Conservation (phyloP, 495 filamentous ascomycete genomes). For the Physcia stellaris region DNA sequence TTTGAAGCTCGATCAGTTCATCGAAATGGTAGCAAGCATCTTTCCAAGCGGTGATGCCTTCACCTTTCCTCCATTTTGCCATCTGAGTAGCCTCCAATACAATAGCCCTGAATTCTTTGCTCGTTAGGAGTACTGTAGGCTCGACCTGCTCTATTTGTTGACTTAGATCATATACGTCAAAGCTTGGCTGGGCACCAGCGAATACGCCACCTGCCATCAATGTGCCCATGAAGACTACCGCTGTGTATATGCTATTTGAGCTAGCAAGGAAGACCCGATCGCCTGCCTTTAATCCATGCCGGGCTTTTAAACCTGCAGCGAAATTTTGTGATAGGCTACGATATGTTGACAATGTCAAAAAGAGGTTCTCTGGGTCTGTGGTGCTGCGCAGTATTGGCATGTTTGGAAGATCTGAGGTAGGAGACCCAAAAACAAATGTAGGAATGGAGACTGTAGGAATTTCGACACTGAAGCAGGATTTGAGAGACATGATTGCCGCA, state of each 20-base stretch:
- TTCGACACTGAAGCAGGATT: conserved; percentile 34
- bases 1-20: no score
- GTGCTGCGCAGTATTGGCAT: conserved; percentile 39
- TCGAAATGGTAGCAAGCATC: no score
- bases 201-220: conserved; percentile 71
- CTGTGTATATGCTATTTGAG: conserved; percentile 60
- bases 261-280: conserved; percentile 65
- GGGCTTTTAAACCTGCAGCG: conserved; percentile 53
- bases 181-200: conserved; percentile 67
- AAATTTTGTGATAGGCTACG: conserved; percentile 59
- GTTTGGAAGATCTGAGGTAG: conserved; percentile 29
- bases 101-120: no score
- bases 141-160: conserved; percentile 61
- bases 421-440: conserved; percentile 34
- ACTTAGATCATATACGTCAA: conserved; percentile 53
- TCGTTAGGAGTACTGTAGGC: no score
- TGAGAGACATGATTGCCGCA: conserved; percentile 36
- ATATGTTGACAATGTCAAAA: conserved; percentile 41
- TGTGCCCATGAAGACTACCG: conserved; percentile 55
- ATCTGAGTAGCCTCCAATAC: no score
- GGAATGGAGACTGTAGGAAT: conserved; percentile 37
- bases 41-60: no score
- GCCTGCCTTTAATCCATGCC: conserved; percentile 48
- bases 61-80: no score
- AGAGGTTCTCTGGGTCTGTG: conserved; percentile 39